Evolutionary conservation across 352 stramenopile species (phyloP).

Genomic region (Pythium apleroticum): DNA sequence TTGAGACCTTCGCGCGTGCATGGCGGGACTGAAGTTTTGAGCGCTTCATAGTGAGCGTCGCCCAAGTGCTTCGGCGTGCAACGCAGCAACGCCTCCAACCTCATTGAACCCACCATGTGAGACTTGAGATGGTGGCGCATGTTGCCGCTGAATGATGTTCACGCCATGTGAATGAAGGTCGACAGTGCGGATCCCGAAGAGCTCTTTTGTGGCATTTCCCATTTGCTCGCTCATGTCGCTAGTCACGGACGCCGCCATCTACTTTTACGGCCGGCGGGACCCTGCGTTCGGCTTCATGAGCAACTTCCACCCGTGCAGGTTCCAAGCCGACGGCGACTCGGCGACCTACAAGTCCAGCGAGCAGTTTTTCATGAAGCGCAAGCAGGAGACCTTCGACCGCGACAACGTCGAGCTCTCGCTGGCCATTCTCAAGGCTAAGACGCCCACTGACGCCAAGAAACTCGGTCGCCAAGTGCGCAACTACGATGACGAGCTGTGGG

Average conservation of each 20-base stretch:
- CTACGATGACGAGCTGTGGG: conserved; percentile 55
- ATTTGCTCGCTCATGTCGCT: conserved; percentile 13
- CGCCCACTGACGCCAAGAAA: conserved; percentile 44
- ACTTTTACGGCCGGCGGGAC: conserved; percentile 54
- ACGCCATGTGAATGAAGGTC: conserved; percentile 13
- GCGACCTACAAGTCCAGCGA: conserved; percentile 59
- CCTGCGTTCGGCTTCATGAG: conserved; percentile 48
- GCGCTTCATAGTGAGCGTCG: too few relatives aligned
- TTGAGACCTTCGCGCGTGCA: too few relatives aligned
- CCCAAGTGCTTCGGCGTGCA: too few relatives aligned
- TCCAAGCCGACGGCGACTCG: conserved; percentile 32
- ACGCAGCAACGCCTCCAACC: too few relatives aligned
- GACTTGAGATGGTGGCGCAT: too few relatives aligned
- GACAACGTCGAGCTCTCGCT: conserved; percentile 40
- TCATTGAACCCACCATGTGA: too few relatives aligned
- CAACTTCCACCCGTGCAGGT: conserved; percentile 63
- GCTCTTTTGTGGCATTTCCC: conserved; percentile 9
- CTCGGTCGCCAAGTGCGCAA: conserved; percentile 52
- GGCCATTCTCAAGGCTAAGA: conserved; percentile 48
- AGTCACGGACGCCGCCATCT: conserved; percentile 39
- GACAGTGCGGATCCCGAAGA: neutral
- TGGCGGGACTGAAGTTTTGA: too few relatives aligned
- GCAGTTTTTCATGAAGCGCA: conserved; percentile 74
- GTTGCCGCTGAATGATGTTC: conserved; percentile 3
- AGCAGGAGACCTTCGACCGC: conserved; percentile 64